Conservation (phyloP, 164 flowering plant genomes). For the Aristolochia fimbriata region DNA sequence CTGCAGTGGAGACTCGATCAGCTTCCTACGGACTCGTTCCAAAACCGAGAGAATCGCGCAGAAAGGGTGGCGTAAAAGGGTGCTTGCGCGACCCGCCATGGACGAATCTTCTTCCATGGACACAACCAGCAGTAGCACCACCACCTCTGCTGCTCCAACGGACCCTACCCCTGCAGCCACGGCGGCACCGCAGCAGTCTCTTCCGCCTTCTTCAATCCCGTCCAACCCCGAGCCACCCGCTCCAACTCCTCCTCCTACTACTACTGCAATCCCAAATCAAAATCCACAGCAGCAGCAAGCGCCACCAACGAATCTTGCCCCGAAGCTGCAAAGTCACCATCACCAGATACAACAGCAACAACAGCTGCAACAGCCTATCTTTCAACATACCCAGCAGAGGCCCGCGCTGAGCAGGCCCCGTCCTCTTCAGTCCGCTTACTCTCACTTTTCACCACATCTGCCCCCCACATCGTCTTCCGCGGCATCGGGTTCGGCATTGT, state of each 20-base stretch:
- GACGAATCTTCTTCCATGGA: not conserved
- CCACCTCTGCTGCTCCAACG: not conserved
- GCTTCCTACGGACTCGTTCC: too few species aligned
- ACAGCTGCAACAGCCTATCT: not conserved
- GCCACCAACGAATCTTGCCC: not conserved
- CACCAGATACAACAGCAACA: slow-evolving; percentile 1
- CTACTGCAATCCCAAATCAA: not conserved
- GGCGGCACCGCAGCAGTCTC: not conserved
- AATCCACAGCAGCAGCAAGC: not conserved
- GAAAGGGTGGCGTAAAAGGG: too few species aligned
- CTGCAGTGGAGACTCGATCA: too few species aligned
- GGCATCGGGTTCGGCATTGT: not conserved
- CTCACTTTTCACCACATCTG: not conserved
- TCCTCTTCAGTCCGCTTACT: not conserved
- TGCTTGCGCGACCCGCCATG: too few species aligned
- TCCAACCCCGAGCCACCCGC: not conserved
- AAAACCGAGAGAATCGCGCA: too few species aligned
- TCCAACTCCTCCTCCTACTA: not conserved
- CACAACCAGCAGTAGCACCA: not conserved
- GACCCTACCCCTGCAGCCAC: not conserved
- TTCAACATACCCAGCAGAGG: slow-evolving; percentile 1
- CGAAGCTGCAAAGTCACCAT: not conserved
- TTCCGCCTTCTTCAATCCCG: not conserved
- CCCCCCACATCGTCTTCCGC: not conserved
- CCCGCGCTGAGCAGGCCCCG: not conserved